Evolutionary conservation across 306 rosid genomes (phyloP).

Genomic region (Lathyrus sativus): DNA sequence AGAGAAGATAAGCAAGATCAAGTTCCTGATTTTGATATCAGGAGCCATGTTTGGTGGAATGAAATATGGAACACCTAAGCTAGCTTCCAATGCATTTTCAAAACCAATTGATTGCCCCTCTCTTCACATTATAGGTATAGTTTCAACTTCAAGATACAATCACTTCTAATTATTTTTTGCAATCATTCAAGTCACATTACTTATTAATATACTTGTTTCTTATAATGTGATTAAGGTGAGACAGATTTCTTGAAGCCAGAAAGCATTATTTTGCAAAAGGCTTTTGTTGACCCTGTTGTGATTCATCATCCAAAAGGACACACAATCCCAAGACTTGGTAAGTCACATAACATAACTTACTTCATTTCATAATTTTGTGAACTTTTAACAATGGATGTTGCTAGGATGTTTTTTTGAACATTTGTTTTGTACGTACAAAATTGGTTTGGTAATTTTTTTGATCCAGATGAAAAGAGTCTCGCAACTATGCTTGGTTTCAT

Average conservation of each 20-base stretch:
- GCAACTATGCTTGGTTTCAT: too few species aligned
- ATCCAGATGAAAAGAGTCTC: too few species aligned
- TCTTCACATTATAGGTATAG: slow-evolving; percentile 54
- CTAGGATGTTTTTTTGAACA: not conserved
- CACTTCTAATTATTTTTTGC: not conserved
- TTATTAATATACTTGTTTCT: slow-evolving; percentile 3
- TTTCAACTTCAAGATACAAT: slow-evolving; percentile 12
- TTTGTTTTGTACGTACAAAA: not conserved
- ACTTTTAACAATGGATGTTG: not conserved
- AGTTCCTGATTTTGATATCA: slow-evolving; percentile 46
- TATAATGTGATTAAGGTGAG: slow-evolving; percentile 49
- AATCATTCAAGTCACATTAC: slow-evolving; percentile 1
- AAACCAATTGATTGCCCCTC: slow-evolving; percentile 43
- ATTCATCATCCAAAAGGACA: slow-evolving; percentile 59
- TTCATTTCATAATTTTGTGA: not conserved
- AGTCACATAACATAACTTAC: not conserved
- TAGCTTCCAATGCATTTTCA: slow-evolving; percentile 56
- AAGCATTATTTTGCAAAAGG: slow-evolving; percentile 43
- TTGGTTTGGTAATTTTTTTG: too few species aligned
- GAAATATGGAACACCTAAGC: slow-evolving; percentile 48
- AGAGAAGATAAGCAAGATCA: slow-evolving; percentile 48
- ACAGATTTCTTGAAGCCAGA: slow-evolving; percentile 49
- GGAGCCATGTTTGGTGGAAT: slow-evolving; percentile 53
- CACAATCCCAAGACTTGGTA: slow-evolving; percentile 52
- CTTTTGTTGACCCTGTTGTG: slow-evolving; percentile 50